Evolutionary conservation across 352 stramenopile species (phyloP).

Genomic region (Thalassiosira exigua): DNA sequence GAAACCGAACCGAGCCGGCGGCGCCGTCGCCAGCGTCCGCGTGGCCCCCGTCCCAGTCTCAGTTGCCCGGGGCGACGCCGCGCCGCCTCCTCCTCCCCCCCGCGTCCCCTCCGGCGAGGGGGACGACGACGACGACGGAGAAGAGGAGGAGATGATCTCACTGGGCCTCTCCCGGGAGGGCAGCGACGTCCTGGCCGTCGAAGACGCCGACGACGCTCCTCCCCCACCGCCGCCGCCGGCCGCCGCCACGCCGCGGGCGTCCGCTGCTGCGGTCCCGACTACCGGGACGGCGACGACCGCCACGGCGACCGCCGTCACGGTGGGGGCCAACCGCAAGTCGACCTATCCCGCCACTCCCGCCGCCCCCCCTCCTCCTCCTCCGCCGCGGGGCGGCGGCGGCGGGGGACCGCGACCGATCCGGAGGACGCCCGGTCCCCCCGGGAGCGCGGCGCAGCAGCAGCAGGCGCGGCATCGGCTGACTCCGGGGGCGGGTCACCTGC

Average conservation of each 20-base stretch:
- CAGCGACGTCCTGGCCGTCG: background rate
- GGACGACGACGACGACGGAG: constrained; percentile 15
- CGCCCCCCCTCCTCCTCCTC: constrained; percentile 12
- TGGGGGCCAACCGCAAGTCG: constrained; percentile 52
- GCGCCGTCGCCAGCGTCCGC: no score
- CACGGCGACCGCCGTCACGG: background rate
- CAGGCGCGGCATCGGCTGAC: background rate
- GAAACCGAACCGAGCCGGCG: no score
- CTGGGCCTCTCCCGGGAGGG: constrained; percentile 13
- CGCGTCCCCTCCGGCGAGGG: constrained; percentile 3
- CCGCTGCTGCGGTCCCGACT: background rate
- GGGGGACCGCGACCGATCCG: background rate
- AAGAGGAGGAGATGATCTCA: constrained; percentile 46
- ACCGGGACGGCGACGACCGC: background rate
- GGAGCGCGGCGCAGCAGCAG: background rate
- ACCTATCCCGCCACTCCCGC: constrained; percentile 40
- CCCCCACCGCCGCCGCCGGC: background rate
- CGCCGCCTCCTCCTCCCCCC: background rate
- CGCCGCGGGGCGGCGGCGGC: background rate
- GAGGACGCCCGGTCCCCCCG: constrained; percentile 20
- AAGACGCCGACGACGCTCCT: background rate
- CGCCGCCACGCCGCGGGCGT: background rate
- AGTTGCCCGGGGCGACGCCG: no score
- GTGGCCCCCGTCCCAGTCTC: no score
- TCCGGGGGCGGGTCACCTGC: background rate